These are phyloP conservation scores for Exophiala viscosa DNA, from an alignment of 2,329 filamentous ascomycete species.

Conservation along the genomic window DNA sequence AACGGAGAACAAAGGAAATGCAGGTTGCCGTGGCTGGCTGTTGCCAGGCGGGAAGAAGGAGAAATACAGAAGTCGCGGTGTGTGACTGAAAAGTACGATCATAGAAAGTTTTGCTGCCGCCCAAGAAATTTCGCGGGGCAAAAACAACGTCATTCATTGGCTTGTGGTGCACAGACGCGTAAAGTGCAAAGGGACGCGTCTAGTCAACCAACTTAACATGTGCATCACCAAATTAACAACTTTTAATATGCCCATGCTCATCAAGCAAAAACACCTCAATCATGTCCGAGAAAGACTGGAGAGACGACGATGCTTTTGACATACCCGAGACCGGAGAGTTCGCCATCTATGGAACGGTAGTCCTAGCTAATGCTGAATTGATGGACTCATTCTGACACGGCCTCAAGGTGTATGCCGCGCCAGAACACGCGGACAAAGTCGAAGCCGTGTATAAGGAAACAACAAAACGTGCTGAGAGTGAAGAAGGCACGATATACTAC, in stretches of 20 bases:
- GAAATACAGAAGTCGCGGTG: slow-evolving; percentile 6
- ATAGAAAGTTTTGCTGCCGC: not conserved
- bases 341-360: not conserved
- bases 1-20: slow-evolving; percentile 9
- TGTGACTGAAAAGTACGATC: not conserved
- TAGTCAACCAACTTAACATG: too few relatives aligned
- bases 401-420: slow-evolving; percentile 31
- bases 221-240: too few relatives aligned
- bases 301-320: too few relatives aligned
- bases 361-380: not conserved
- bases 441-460: slow-evolving; percentile 34
- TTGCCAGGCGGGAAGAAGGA: slow-evolving; percentile 28
- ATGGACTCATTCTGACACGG: not conserved
- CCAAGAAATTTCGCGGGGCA: slow-evolving; percentile 2
- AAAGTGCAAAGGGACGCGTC: too few relatives aligned
- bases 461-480: slow-evolving; percentile 28
- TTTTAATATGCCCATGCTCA: too few relatives aligned
- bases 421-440: slow-evolving; percentile 33
- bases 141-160: not conserved
- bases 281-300: too few relatives aligned
- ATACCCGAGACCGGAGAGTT: not conserved
- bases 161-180: too few relatives aligned
- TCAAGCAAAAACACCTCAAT: too few relatives aligned
- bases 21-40: slow-evolving; percentile 25
- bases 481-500: slow-evolving; percentile 33